Base-by-base conservation (phyloP, 305 asterid genomes). In the Fraxinus greggii region DNA sequence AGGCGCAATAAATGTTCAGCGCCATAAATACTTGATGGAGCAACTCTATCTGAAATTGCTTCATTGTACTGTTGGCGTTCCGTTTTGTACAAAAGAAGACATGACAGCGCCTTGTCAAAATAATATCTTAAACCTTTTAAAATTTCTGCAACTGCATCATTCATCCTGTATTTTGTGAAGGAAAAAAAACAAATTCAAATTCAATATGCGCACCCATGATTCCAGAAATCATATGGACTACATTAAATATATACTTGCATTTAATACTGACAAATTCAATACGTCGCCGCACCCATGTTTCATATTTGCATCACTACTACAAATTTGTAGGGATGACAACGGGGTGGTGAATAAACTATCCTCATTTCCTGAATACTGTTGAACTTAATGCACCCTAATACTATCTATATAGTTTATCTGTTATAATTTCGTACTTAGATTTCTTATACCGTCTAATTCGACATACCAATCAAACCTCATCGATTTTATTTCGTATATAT, bases 1-100 rank as follows among this genome's bases (percentile, higher is more conserved):
- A 96, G 94, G 86, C 98, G 98, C 83, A 94, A 78, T 42, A 96
- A 89, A 91, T 96, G 99, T 87, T 96, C 99, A 69, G 98, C 98
- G 70, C 98, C 99, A 84, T 96, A 96, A 77, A 96, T 84, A 82
- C 92, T 92, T 72, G 98, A 93, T 35, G 99, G 96, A 81, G 97
- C 88, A 80, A 84, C 84, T 61, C 86, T 84, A 69, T 88, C 95
- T 77, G 88, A 77, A 76, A 93, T 78, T 80, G 91, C 89, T 33
- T 94, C 97, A 70, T 87, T 86, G 82, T 91, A 94, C 89, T 96
- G 99, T 72, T 92, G 97, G 78, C 95, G 93, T 88, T 96, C 98
- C 83, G 89, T 92, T 87, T 93, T 91, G 88, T 96, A 96, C 86
- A 96, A 88, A 83, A 96, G 98, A 80, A 90, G 84, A 69, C 84